Evolutionary conservation across 2,329 filamentous ascomycete species (phyloP), one percentile per base, ranked within the genome.

Genomic region (Simplicillium aogashimaense): DNA sequence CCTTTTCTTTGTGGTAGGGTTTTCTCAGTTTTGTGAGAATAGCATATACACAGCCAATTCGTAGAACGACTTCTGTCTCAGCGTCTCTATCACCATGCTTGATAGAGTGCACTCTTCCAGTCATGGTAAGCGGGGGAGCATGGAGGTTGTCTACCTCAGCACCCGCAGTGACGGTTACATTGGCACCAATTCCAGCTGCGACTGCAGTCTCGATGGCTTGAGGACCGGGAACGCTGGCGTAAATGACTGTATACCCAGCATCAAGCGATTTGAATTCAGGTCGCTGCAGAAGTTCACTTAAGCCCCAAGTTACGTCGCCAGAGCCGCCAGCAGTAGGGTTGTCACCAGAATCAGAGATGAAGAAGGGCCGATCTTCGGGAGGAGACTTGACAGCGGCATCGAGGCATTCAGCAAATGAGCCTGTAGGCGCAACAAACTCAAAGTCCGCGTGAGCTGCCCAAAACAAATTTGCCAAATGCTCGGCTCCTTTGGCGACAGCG

Each of bases 281-380:
- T 4, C 69, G 59, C 13, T 51, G 55, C 8, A 74, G 58, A 13
- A 75, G 50, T 37, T 63, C 55, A 0, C 61, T 61, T 5, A 75
- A 49, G 0, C 67, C 65, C 68, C 70, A 74, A 0, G 70, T 72
- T 13, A 74, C 64, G 46, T 74, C 70, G 1, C 71, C 71, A 1
- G 70, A 68, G 0, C 70, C 71, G 5, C 71, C 71, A 1, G 71
- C 71, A 0, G 71, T 75, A 7, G 70, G 71, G 38, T 74, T 74
- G 42, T 75, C 71, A 0, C 70, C 71, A 1, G 70, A 74, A 50
- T 74, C 71, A 0, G 70, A 74, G 41, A 75, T 67, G 48, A 74
- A 74, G 44, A 63, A 75, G 0, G 71, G 71, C 7, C 60, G 59
- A 13, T 58, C 53, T 2, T 50, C 42, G 0, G 65, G 61, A 5